Evolutionary conservation across 306 rosid genomes (phyloP).

Genomic region (Hippophae rhamnoides): DNA sequence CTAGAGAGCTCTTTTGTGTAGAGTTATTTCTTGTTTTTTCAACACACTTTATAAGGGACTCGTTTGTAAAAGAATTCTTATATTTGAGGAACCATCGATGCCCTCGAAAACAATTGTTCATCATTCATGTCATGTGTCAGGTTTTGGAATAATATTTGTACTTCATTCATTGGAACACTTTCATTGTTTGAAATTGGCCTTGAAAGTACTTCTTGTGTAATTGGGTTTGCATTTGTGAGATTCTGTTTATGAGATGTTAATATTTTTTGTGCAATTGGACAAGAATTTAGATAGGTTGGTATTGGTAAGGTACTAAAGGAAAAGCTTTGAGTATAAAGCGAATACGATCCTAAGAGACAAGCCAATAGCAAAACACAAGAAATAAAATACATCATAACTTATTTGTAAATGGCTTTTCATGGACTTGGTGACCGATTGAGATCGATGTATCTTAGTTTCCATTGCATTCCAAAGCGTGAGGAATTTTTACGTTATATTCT

Average conservation of each 20-base stretch:
- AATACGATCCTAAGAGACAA: conserved; percentile 33
- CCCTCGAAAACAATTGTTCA: conserved; percentile 41
- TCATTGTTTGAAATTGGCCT: not conserved
- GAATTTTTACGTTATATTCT: too few species aligned
- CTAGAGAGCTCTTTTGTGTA: too few species aligned
- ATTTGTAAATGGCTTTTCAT: too few species aligned
- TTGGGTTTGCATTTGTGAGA: too few species aligned
- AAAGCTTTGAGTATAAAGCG: conserved; percentile 21
- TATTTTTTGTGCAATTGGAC: not conserved
- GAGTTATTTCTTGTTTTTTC: too few species aligned
- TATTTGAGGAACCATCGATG: conserved; percentile 21
- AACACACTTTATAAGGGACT: conserved; percentile 33
- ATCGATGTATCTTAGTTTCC: too few species aligned
- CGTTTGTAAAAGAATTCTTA: not conserved
- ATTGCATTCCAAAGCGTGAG: too few species aligned
- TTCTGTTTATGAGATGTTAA: not conserved
- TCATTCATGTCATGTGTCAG: conserved; percentile 48
- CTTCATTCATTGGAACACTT: conserved; percentile 2
- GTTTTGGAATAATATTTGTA: not conserved
- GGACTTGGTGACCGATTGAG: too few species aligned
- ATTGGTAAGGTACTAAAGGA: conserved; percentile 13
- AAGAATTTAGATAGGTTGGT: conserved; percentile 9
- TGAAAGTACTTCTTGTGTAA: not conserved
- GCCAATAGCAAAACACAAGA: conserved; percentile 31
- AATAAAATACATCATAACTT: conserved; percentile 9